phyloP scores from a whole-genome alignment of 1,139 yeast species.

The Geotrichum phurueaensis region DNA sequence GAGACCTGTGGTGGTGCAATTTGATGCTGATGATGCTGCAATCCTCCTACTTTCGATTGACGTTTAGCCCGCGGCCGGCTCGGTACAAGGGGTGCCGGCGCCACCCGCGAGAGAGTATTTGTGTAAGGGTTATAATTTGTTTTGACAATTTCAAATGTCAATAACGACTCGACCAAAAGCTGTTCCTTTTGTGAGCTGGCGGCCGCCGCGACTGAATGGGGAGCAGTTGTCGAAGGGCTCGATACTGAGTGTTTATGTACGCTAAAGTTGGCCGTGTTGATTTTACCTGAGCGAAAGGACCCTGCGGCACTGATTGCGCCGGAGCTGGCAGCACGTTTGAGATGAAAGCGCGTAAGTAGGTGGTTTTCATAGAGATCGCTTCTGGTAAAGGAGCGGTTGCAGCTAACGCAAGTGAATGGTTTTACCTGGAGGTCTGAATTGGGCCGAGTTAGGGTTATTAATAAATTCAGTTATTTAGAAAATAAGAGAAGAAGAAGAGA shows the following conservation, averaged over 20 bases:
- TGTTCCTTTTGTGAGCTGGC: background rate
- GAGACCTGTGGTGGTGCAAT: background rate
- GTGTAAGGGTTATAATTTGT: background rate
- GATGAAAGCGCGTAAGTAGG: conserved; percentile 31
- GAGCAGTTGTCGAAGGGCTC: background rate
- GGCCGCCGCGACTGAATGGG: background rate
- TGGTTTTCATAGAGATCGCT: conserved; percentile 36
- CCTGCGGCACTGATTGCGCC: conserved; percentile 2
- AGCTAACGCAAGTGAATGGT: conserved; percentile 32
- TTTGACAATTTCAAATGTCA: background rate
- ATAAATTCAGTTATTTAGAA: background rate
- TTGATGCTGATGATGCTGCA: background rate
- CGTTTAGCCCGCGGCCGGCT: background rate
- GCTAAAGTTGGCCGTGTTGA: background rate
- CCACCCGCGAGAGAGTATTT: background rate
- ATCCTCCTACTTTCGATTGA: background rate
- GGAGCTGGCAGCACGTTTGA: conserved; percentile 23
- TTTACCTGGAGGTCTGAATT: conserved; percentile 29
- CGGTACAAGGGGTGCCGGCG: background rate
- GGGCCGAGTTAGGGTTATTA: background rate
- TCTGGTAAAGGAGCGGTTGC: conserved; percentile 34
- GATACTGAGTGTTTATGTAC: background rate
- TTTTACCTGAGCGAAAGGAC: conserved; percentile 1
- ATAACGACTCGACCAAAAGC: background rate
- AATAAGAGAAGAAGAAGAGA: background rate